Base-by-base conservation (phyloP, 345 rosid species). In the Draba incana region DNA sequence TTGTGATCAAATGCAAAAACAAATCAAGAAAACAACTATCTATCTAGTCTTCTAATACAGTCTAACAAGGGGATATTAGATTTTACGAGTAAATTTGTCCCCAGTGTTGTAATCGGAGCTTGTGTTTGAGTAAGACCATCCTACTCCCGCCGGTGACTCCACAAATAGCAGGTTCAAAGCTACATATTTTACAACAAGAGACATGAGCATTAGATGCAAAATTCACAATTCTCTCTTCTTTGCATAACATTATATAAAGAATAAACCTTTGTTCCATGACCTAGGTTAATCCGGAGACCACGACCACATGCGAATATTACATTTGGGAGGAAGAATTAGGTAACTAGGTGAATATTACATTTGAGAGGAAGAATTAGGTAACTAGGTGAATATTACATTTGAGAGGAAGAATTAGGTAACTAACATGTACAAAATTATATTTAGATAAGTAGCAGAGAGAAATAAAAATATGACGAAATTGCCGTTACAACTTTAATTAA, bases 71-170 rank as follows among this genome's bases (percentile, higher is more conserved):
- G 44, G 10, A 7, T 25, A 9, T 35, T 10, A 6, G 12, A 35
- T 3, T 5, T 16, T 84, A 84, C 98, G 91, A 20, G 90, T 74
- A 47, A 84, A 50, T 50, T 75, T 81, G 69, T 92, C 97, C 61
- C 97, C 96, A 3, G 80, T 64, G 59, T 44, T 83, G 63, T 85
- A 92, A 80, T 90, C 97, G 0, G 92, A 81, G 74, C 79, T 74
- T 33, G 80, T 79, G 71, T 88, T 88, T 7, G 98, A 89, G 83
- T 92, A 92, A 51, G 98, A 92, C 96, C 97, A 89, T 56, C 95
- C 97, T 43, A 89, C 98, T 74, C 97, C 97, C 39, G 86, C 96
- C 25, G 96, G 98, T 67, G 97, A 92, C 77, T 92, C 97, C 52
- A 89, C 86, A 81, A 90, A 92, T 8, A 88, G 89, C 62, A 92